Evolutionary conservation across 1,139 yeast species (phyloP).

Genomic region (Pichia norvegensis): DNA sequence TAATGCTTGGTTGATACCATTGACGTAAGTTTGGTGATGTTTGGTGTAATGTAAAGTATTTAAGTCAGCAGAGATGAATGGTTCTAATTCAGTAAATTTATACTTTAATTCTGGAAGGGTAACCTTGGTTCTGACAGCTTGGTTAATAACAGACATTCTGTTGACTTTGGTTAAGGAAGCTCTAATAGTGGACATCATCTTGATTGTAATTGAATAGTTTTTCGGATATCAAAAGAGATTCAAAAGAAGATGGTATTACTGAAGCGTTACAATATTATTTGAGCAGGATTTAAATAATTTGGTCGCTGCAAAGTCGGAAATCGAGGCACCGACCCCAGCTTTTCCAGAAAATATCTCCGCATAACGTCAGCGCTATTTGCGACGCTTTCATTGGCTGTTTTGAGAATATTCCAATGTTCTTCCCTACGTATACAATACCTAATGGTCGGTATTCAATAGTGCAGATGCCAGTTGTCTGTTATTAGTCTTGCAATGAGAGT

Average conservation of each 20-base stretch:
- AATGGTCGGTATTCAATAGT: too few species aligned
- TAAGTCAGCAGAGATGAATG: constrained; percentile 80
- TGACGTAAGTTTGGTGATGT: constrained; percentile 94
- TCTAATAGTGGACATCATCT: constrained; percentile 21
- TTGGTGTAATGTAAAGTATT: constrained; percentile 86
- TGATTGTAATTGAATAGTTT: neutral
- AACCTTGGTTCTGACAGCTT: constrained; percentile 50
- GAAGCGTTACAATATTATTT: neutral
- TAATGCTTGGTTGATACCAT: constrained; percentile 74
- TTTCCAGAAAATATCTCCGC: neutral
- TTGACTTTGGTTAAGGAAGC: constrained; percentile 11
- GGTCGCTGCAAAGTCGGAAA: too few species aligned
- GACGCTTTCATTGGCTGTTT: neutral
- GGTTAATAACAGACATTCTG: constrained; percentile 10
- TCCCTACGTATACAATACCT: too few species aligned
- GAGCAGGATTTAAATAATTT: too few species aligned
- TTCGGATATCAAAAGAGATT: neutral
- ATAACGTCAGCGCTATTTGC: neutral
- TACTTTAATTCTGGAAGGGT: constrained; percentile 81
- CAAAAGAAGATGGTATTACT: too few species aligned
- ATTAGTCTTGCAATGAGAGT: too few species aligned
- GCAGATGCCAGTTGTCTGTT: too few species aligned
- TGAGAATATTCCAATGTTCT: too few species aligned
- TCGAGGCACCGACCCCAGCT: too few species aligned
- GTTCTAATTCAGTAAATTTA: constrained; percentile 86